Evolutionary conservation across 2,329 filamentous ascomycete genomes (phyloP).

Genomic region (Diaporthe vaccinii): DNA sequence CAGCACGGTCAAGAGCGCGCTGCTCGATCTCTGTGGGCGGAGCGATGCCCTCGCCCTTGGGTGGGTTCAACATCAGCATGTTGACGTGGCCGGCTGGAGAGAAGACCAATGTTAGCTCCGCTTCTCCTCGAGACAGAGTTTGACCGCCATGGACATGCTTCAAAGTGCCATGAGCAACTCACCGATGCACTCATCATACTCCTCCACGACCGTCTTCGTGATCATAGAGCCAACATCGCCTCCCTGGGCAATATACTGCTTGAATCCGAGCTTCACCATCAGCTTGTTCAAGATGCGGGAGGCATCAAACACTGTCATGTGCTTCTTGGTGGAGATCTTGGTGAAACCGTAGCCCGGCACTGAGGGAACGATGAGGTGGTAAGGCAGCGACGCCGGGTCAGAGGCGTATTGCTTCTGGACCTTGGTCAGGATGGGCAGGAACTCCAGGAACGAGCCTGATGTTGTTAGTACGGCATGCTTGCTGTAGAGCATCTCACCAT

Average conservation of each 20-base stretch:
- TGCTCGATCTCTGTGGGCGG: constrained; percentile 51
- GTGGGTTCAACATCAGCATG: constrained; percentile 3
- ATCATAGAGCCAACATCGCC: constrained; percentile 67
- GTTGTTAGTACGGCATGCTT: background rate
- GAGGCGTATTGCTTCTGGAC: constrained; percentile 63
- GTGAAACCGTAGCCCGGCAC: constrained; percentile 66
- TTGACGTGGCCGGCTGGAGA: constrained; percentile 1
- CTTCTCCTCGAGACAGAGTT: background rate
- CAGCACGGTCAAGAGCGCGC: constrained; percentile 51
- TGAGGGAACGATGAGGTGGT: constrained; percentile 69
- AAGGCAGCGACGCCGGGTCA: constrained; percentile 59
- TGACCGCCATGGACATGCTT: too few relatives aligned
- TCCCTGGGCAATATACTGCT: constrained; percentile 67
- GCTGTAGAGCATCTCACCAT: background rate
- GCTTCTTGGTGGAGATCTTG: constrained; percentile 58
- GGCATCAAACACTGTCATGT: constrained; percentile 57
- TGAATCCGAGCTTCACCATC: constrained; percentile 66
- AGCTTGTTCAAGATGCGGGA: constrained; percentile 63
- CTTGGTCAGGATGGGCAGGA: constrained; percentile 63
- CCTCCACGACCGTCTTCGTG: constrained; percentile 56
- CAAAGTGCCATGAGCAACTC: constrained; percentile 16
- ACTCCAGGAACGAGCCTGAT: constrained; percentile 65
- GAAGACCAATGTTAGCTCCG: background rate
- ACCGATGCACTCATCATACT: constrained; percentile 59
- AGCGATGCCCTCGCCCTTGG: constrained; percentile 38